Base-by-base conservation (phyloP, 257 asterid species). In the Fraxinus cuspidata region DNA sequence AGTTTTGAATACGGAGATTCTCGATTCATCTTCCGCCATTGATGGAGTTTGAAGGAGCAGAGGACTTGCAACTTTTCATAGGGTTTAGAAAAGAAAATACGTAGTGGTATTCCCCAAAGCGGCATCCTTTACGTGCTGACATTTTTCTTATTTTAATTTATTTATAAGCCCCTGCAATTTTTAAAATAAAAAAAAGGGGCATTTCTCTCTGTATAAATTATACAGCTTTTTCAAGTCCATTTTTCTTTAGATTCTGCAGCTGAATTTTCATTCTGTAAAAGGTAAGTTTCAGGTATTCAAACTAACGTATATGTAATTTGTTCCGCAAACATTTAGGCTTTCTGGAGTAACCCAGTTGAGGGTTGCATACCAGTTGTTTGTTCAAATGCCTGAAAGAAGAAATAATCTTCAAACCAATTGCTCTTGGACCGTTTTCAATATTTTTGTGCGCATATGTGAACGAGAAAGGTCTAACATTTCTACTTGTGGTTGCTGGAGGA, bases 21-120 rank as follows among this genome's bases (percentile, higher is more conserved):
- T 74, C 66, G 83, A 71, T 38, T 58, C 76, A n/a, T 69, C 74
- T 73, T 90, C 94, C 63, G 86, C 89, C 94, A 85, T 91, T 72
- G 89, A n/a, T 80, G 81, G 29, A 21, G 28, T n/a, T 60, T 23
- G 67, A 23, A 23, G 31, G 16, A 23, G 32, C 28, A 25, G 68
- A 60, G 15, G 29, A 10, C 11, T 2, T 42, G 5, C 2, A 51
- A 5, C 21, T 51, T 51, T 21, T 10, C 10, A 23, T 23, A 60
- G 67, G 67, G 29, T 60, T 60, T 51, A 51, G 2, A 8, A 16
- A 42, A 42, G 51, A 42, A 42, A 42, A 12, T 3, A 13, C 15
- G 18, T 3, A 42, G 5, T 3, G 3, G 12, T 42, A 11, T 3
- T 38, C 10, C 12, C 9, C 44, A 12, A 42, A 42, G 51, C 51